Evolutionary conservation across 306 rosid genomes (phyloP).

Genomic region (Citrullus mucosospermus): DNA sequence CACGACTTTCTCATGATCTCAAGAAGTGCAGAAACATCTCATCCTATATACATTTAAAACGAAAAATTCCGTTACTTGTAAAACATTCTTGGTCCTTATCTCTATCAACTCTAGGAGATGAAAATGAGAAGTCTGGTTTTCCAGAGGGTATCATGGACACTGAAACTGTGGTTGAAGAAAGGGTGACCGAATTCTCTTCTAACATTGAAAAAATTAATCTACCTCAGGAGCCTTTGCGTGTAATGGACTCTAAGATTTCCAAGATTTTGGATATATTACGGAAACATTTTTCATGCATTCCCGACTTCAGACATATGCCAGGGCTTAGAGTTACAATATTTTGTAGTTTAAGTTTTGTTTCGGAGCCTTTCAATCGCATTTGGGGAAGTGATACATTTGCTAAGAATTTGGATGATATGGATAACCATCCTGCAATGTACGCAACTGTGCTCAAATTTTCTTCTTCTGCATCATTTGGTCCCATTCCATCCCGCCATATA

Average conservation of each 20-base stretch:
- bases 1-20: slow-evolving; percentile 49
- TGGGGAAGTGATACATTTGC: slow-evolving; percentile 33
- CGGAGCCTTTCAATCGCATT: slow-evolving; percentile 45
- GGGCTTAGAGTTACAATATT: slow-evolving; percentile 65
- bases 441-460: slow-evolving; percentile 76
- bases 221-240: slow-evolving; percentile 59
- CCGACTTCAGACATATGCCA: slow-evolving; percentile 77
- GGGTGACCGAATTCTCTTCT: slow-evolving; percentile 29
- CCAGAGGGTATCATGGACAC: slow-evolving; percentile 46
- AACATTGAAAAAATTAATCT: slow-evolving; percentile 28
- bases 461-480: slow-evolving; percentile 78
- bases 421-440: slow-evolving; percentile 74
- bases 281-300: slow-evolving; percentile 75
- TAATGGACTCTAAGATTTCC: slow-evolving; percentile 72
- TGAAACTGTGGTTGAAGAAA: slow-evolving; percentile 51
- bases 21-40: slow-evolving; percentile 48
- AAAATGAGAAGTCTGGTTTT: slow-evolving; percentile 32
- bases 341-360: slow-evolving; percentile 65
- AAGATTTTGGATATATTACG: slow-evolving; percentile 61
- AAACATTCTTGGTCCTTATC: slow-evolving; percentile 93
- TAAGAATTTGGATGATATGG: slow-evolving; percentile 33
- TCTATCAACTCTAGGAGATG: slow-evolving; percentile 46
- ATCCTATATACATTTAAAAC: slow-evolving; percentile 67
- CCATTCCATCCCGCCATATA: slow-evolving; percentile 58
- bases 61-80: slow-evolving; percentile 51